Conservation (phyloP, 225 moss, liverwort and hornwort species). For the Asterella californica region DNA sequence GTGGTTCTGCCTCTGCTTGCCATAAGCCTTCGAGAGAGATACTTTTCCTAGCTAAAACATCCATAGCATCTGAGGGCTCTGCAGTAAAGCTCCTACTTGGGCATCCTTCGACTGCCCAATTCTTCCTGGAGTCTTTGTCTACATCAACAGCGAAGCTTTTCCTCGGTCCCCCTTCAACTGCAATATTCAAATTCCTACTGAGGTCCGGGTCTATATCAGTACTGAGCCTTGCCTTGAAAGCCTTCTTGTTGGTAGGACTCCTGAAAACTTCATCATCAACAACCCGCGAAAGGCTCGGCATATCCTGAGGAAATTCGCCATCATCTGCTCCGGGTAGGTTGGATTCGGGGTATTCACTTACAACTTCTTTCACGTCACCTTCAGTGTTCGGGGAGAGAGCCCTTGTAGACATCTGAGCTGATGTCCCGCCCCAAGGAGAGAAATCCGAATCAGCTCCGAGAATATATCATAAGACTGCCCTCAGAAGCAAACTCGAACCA, state of each 20-base stretch:
- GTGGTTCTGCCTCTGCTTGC: conserved; percentile 9
- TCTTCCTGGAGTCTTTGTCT: not conserved
- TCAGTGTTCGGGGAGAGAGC: not conserved
- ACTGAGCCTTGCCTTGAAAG: not conserved
- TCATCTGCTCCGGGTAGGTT: not conserved
- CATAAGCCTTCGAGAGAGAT: conserved; percentile 11
- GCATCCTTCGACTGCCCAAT: not conserved
- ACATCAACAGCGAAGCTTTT: not conserved
- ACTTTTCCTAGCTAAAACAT: conserved; percentile 6
- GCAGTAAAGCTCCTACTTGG: not conserved
- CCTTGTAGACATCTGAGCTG: not conserved
- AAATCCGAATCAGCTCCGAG: too few relatives aligned
- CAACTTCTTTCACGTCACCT: conserved; percentile 9
- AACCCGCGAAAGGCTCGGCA: not conserved
- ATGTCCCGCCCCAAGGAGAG: too few relatives aligned
- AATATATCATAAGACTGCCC: too few relatives aligned
- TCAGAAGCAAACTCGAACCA: too few relatives aligned
- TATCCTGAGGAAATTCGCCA: not conserved
- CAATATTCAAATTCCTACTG: not conserved
- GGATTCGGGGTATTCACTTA: not conserved
- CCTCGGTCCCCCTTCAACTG: conserved; percentile 3
- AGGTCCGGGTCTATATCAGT: not conserved
- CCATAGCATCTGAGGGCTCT: not conserved
- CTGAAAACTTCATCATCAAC: not conserved
- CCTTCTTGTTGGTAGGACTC: not conserved